Evolutionary conservation across 768 basidiomycete species (phyloP).

Genomic region (Antrodiella citrinella): DNA sequence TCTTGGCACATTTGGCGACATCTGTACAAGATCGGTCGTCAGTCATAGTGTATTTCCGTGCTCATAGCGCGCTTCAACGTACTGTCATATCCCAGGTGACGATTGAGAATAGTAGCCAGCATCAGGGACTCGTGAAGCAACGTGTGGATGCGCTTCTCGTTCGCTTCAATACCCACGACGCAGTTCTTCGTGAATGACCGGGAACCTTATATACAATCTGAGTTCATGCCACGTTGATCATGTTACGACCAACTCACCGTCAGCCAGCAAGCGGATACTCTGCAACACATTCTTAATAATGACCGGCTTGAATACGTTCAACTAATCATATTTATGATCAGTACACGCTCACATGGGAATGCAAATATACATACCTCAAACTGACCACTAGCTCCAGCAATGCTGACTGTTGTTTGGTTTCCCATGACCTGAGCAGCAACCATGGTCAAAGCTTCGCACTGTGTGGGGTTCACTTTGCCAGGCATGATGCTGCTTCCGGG

Average conservation of each 20-base stretch:
- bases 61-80: constrained; percentile 25
- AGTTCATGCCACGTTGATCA: not conserved
- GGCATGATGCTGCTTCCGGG: constrained; percentile 99
- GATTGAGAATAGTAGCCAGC: constrained; percentile 97
- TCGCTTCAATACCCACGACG: constrained; percentile 92
- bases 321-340: constrained; percentile 31
- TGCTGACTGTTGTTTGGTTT: constrained; percentile 86
- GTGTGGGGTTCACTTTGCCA: constrained; percentile 98
- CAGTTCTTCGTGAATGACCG: constrained; percentile 97
- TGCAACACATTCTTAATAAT: constrained; percentile 97
- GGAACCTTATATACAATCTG: constrained; percentile 39
- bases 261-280: constrained; percentile 87
- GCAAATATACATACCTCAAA: constrained; percentile 69
- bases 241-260: constrained; percentile 45
- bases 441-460: constrained; percentile 98
- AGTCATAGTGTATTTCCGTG: too few relatives aligned
- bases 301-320: constrained; percentile 99
- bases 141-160: constrained; percentile 85
- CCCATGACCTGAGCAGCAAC: constrained; percentile 98
- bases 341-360: not conserved
- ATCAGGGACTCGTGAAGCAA: constrained; percentile 93
- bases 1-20: constrained; percentile 97
- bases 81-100: constrained; percentile 96
- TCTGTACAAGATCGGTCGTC: constrained; percentile 43
- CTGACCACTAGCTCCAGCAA: constrained; percentile 93